Evolutionary conservation across 495 filamentous ascomycete species (phyloP), one percentile per base, ranked within the genome.

Genomic region (Penicillium ochrochloron): DNA sequence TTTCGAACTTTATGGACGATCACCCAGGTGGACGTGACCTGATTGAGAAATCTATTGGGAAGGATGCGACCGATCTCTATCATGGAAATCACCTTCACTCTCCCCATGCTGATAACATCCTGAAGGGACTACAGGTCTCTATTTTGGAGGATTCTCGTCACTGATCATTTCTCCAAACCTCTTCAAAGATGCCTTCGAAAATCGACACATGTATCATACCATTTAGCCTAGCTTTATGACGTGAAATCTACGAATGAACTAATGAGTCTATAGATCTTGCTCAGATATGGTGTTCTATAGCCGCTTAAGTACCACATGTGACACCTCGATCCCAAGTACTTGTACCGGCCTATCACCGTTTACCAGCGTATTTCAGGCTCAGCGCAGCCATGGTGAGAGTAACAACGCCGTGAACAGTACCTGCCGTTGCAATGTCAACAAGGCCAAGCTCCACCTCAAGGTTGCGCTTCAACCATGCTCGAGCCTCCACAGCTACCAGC

Each of bases 21-120:
- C 74, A 76, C 55, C 74, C 74, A 7, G 74, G 74, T 21, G 74
- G 74, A 5, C 63, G 66, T 39, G 50, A 55, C 0, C 42, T 75
- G 59, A 71, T 76, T 35, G 25, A 44, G 9, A 35, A 29, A 5
- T 58, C 29, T 2, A 57, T 76, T 60, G 73, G 74, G 34, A 76
- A 73, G 41, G 74, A 76, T 63, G 74, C 70, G 2, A 76, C 73
- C 10, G 59, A 53, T 8, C 58, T 70, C 14, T 75, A 71, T 53
- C 66, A 73, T 61, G 68, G 71, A n/a, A 19, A 6, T 44, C 39
- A 44, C 27, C 23, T 31, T 29, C 57, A 59, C 25, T 59, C 57
- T 17, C 41, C 57, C 2, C 41, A 59, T n/a, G 57, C 57, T 12
- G 39, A 27, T 15, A 17, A 41, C 33, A 19, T 59, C 2, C 23